These are phyloP conservation scores for Ogataea nonfermentans DNA, from an alignment of 805 yeast species.

Conservation along the genomic window DNA sequence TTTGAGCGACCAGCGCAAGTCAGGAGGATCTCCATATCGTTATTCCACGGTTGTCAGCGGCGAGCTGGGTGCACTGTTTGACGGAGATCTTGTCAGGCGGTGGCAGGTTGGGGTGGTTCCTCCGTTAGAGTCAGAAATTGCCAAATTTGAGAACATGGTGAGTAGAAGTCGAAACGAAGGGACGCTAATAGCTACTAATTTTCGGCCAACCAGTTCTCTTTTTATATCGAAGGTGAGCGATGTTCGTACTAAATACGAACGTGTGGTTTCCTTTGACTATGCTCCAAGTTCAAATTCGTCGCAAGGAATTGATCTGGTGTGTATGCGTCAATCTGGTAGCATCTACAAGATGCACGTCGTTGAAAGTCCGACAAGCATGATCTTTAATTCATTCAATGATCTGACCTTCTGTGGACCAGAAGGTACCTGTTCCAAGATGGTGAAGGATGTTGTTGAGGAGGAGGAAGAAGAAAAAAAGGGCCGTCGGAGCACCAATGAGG, in stretches of 20 bases:
- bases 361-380: slow-evolving; percentile 61
- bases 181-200: slow-evolving; percentile 9
- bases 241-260: slow-evolving; percentile 69
- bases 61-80: slow-evolving; percentile 77
- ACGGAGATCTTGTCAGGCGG: slow-evolving; percentile 72
- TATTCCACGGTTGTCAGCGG: slow-evolving; percentile 64
- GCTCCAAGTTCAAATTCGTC: slow-evolving; percentile 49
- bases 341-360: slow-evolving; percentile 74
- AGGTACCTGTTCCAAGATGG: slow-evolving; percentile 49
- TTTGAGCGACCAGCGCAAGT: slow-evolving; percentile 56
- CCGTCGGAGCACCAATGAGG: slow-evolving; percentile 27
- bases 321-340: slow-evolving; percentile 90
- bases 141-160: slow-evolving; percentile 22
- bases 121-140: slow-evolving; percentile 26
- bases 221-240: slow-evolving; percentile 79
- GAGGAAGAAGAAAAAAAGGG: slow-evolving; percentile 10
- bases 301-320: slow-evolving; percentile 66
- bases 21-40: slow-evolving; percentile 62
- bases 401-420: slow-evolving; percentile 57
- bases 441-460: slow-evolving; percentile 29
- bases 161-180: slow-evolving; percentile 21
- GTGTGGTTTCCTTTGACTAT: slow-evolving; percentile 84
- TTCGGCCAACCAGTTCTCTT: slow-evolving; percentile 47
- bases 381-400: slow-evolving; percentile 69
- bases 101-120: slow-evolving; percentile 74